Conservation (phyloP, 768 basidiomycete genomes). For the Amanita molliuscula region DNA sequence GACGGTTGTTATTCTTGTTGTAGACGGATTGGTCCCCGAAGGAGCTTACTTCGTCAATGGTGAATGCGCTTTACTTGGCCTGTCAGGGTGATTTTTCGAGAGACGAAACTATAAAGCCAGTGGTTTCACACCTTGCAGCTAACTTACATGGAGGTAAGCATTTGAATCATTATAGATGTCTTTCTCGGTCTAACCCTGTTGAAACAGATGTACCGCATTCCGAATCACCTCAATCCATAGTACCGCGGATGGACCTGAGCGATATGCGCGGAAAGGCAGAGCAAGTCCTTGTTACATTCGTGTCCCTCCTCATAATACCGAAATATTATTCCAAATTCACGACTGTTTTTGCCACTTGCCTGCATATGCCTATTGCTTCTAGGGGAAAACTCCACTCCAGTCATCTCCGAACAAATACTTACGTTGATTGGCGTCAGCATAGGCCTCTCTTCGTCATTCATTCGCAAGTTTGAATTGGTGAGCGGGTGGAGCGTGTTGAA, state of each 20-base stretch:
- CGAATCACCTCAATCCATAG: constrained; percentile 43
- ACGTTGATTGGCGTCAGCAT: constrained; percentile 48
- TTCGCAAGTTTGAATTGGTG: constrained; percentile 73
- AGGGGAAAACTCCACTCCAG: constrained; percentile 58
- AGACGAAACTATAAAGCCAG: constrained; percentile 73
- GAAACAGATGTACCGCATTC: background rate
- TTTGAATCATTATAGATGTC: background rate
- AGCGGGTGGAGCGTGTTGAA: constrained; percentile 77
- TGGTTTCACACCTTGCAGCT: constrained; percentile 79
- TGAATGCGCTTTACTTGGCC: constrained; percentile 51
- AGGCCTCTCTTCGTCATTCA: constrained; percentile 49
- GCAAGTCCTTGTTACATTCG: constrained; percentile 54
- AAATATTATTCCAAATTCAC: constrained; percentile 61
- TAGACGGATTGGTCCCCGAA: constrained; percentile 69
- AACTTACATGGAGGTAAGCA: constrained; percentile 60
- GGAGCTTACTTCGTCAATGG: constrained; percentile 38
- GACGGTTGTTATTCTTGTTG: constrained; percentile 71
- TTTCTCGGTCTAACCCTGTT: background rate
- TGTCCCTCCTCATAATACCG: constrained; percentile 48
- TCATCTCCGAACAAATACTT: constrained; percentile 50
- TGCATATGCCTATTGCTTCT: constrained; percentile 74
- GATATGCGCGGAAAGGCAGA: constrained; percentile 51
- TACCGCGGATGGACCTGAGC: constrained; percentile 42
- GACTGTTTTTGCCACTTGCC: constrained; percentile 61
- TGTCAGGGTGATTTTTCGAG: constrained; percentile 59